These are phyloP conservation scores for Beauveria brongniartii DNA, from an alignment of 2,329 filamentous ascomycete genomes.

Conservation along the genomic window DNA sequence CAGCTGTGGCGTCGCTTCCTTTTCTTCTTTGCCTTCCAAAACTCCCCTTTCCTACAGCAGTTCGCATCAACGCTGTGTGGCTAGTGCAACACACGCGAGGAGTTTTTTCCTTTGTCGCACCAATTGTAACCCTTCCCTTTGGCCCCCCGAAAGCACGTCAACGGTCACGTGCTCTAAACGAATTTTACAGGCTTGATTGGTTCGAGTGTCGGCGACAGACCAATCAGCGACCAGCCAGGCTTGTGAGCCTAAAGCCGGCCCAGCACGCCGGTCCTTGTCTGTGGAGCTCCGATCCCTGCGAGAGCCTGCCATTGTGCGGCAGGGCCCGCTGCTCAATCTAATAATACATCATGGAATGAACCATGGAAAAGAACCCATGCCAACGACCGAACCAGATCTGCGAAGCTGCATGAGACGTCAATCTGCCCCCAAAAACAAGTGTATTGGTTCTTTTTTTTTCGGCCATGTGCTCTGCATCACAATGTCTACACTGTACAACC, in stretches of 20 bases:
- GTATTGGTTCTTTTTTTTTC: background rate
- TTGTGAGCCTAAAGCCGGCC: too few species aligned
- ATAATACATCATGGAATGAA: background rate
- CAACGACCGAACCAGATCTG: background rate
- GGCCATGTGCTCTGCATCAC: background rate
- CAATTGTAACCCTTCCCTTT: background rate
- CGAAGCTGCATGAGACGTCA: background rate
- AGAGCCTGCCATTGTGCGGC: background rate
- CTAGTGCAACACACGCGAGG: background rate
- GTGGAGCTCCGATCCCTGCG: background rate
- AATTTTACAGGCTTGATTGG: background rate
- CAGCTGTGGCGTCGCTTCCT: background rate
- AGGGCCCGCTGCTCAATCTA: conserved; percentile 6
- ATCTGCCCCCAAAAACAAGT: background rate
- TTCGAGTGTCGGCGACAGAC: background rate
- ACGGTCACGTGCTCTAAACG: conserved; percentile 2
- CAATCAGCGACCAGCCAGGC: too few species aligned
- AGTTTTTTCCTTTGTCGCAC: background rate
- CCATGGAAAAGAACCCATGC: background rate
- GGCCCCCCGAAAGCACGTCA: background rate
- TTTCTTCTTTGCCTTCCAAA: background rate
- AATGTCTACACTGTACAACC: too few species aligned
- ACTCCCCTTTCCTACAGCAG: conserved; percentile 2
- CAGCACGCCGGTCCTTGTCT: background rate
- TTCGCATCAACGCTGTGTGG: conserved; percentile 2